Base-by-base conservation (phyloP, 805 yeast genomes). In the Ogataea henricii region DNA sequence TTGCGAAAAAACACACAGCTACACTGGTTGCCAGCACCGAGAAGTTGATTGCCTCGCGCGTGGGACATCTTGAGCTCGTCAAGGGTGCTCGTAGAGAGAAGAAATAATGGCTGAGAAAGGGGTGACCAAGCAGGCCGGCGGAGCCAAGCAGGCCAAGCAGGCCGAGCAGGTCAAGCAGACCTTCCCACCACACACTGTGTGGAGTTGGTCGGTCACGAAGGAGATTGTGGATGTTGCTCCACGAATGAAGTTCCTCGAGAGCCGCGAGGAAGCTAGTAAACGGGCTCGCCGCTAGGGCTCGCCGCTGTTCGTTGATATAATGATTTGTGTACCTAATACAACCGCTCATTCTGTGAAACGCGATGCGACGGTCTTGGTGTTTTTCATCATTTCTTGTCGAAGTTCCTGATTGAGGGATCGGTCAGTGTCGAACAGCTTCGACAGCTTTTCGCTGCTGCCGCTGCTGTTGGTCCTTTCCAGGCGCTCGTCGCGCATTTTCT, bases 61-160 rank as follows among this genome's bases (percentile, higher is more conserved):
- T 92, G 6, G 99, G 99, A 21, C 98, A 92, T 67, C 76, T 92
- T 59, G 99, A 92, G 70, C 65, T 92, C 33, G 72, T 92, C 54
- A 90, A 88, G 67, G 99, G 99, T 13, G 83, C 94, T 6, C 82
- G 97, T 73, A 81, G 95, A 70, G 96, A 89, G 63, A 87, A 79
- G 63, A 72, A 66, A 17, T 39, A 29, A 39, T 37, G 39, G 14
- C 79, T 73, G 54, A 81, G 79, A 65, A 61, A 59, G 34, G 8
- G 34, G 34, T 30, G 18, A 4, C 4, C 9, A 13, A 48, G 35
- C 33, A 8, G 14, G 14, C 39, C 18, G 17, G 3, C 8, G 5
- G 6, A 18, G 23, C 37, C 3, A 13, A 34, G 37, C 23, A 17
- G 22, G 21, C 37, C 37, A 14, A 18, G 12, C 37, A 34, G 37